phyloP scores from a whole-genome alignment of 495 filamentous ascomycete species.

The Aspergillus asperescens region DNA sequence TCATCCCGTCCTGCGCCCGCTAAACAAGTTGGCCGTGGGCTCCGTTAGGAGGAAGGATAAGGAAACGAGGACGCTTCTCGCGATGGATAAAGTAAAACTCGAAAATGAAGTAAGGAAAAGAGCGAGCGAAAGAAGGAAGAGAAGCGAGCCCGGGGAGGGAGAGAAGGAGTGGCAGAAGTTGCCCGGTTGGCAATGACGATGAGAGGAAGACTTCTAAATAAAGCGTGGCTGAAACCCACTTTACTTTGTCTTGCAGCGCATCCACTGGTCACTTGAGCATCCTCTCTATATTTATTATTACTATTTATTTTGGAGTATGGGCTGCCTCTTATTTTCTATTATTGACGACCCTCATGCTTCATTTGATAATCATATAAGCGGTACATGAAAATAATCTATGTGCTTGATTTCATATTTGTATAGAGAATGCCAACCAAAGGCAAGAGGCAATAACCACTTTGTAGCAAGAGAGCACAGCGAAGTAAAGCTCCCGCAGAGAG shows the following conservation, averaged over 20 bases:
- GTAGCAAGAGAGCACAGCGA: no score
- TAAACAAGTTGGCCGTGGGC: constrained; percentile 12
- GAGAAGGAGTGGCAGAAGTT: constrained; percentile 4
- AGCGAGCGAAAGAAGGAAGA: not conserved
- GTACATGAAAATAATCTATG: not conserved
- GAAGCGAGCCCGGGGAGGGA: not conserved
- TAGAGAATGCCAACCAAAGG: not conserved
- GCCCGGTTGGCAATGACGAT: constrained; percentile 11
- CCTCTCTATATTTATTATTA: not conserved
- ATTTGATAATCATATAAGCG: no score
- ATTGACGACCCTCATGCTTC: no score
- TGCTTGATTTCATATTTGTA: not conserved
- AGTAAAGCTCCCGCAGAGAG: not conserved
- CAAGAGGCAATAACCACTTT: no score
- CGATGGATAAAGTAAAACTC: not conserved
- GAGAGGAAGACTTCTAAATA: constrained; percentile 1
- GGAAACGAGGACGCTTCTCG: not conserved
- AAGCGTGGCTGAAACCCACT: constrained; percentile 7
- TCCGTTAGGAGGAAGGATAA: constrained; percentile 6
- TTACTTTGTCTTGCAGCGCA: not conserved
- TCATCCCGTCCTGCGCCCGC: constrained; percentile 38
- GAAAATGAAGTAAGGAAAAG: not conserved
- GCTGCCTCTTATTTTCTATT: not conserved
- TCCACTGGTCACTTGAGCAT: not conserved
- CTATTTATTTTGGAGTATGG: not conserved